These are phyloP conservation scores for Kentomonas sorsogonicus DNA, from an alignment of 208 protist species.

Conservation along the genomic window DNA sequence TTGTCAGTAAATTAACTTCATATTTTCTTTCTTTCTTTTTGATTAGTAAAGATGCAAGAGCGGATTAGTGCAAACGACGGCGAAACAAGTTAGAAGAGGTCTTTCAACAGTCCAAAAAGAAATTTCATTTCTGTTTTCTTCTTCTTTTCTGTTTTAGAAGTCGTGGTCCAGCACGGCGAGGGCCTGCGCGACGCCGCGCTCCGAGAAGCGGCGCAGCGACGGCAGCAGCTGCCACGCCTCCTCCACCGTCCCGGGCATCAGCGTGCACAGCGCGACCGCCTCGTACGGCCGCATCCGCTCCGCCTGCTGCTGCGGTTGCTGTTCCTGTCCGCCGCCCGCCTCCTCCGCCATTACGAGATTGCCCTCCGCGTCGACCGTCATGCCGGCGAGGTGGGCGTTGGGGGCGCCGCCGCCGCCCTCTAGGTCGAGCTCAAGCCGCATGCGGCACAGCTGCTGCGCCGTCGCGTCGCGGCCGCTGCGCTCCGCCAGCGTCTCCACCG, in stretches of 20 bases:
- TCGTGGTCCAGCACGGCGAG: conserved; percentile 18
- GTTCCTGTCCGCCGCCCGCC: conserved; percentile 7
- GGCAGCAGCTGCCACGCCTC: conserved; percentile 72
- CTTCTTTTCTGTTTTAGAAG: not conserved
- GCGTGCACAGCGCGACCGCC: conserved; percentile 62
- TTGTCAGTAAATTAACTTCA: too few species aligned
- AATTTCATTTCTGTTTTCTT: too few species aligned
- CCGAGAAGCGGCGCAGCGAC: conserved; percentile 67
- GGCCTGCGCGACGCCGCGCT: conserved; percentile 43
- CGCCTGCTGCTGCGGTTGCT: not conserved
- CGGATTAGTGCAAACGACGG: too few species aligned
- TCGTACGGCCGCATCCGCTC: conserved; percentile 69
- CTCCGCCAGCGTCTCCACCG: conserved; percentile 67
- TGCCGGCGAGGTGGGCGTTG: conserved; percentile 40
- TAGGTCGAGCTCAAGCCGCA: conserved; percentile 29
- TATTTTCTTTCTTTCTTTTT: too few species aligned
- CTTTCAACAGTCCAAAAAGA: too few species aligned
- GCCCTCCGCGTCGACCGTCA: conserved; percentile 28
- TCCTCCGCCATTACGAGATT: conserved; percentile 9
- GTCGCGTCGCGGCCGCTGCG: conserved; percentile 28
- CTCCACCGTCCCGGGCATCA: conserved; percentile 51
- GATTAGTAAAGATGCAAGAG: too few species aligned
- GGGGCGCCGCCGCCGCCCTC: conserved; percentile 16
- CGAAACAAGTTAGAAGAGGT: too few species aligned
- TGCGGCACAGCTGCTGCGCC: conserved; percentile 17